phyloP scores from a whole-genome alignment of 495 filamentous ascomycete species.

The Tuber melanosporum region DNA sequence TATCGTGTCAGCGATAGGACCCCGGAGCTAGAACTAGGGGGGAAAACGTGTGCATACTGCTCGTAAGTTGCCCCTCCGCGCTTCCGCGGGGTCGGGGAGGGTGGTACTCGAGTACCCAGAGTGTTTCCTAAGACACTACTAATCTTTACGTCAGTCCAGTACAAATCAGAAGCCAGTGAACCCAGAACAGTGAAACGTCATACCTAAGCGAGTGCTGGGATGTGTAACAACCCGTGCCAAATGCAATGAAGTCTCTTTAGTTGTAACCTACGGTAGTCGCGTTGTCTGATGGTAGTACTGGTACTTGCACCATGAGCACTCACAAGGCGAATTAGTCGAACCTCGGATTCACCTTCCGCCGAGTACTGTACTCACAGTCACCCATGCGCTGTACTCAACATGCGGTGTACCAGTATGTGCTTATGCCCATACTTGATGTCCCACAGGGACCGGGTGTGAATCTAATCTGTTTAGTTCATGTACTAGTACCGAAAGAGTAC shows the following conservation, averaged over 20 bases:
- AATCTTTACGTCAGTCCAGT: background rate
- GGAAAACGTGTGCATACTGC: too few relatives aligned
- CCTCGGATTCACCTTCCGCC: background rate
- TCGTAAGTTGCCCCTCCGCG: background rate
- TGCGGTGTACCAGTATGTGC: background rate
- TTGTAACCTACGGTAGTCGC: background rate
- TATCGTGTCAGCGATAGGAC: background rate
- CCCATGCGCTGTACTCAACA: background rate
- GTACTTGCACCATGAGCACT: background rate
- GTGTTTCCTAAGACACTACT: background rate
- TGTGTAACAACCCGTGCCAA: background rate
- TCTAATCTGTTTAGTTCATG: background rate
- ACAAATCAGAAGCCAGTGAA: background rate
- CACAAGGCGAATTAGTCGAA: background rate
- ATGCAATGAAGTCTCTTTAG: background rate
- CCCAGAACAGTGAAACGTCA: background rate
- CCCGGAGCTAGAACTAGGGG: background rate
- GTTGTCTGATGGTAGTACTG: background rate
- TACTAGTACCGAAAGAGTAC: background rate
- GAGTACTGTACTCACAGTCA: background rate
- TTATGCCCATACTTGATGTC: background rate
- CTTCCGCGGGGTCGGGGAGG: background rate
- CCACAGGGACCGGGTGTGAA: background rate
- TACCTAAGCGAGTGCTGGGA: background rate
- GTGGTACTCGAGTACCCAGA: background rate